Evolutionary conservation across 257 asterid species (phyloP).

Genomic region (Coffea canephora): DNA sequence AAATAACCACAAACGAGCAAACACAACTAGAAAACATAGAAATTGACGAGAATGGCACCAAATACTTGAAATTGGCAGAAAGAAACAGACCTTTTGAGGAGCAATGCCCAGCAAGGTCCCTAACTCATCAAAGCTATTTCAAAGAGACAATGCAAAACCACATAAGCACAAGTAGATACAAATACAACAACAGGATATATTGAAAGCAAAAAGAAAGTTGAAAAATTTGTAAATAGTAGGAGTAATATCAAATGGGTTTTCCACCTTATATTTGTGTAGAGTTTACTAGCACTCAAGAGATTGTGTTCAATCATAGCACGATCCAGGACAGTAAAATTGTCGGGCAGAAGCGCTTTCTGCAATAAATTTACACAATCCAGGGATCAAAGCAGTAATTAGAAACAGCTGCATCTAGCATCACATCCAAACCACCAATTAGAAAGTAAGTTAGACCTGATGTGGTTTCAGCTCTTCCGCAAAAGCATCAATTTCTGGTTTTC

Average conservation of each 20-base stretch:
- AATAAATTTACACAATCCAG: conserved; percentile 13
- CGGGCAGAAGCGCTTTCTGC: conserved; percentile 89
- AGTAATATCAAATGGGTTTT: conserved; percentile 3
- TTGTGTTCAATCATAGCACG: conserved; percentile 99
- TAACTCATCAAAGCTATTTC: conserved; percentile 77
- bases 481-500: conserved; percentile 96
- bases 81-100: conserved; percentile 72
- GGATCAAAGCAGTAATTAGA: conserved; percentile 16
- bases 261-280: conserved; percentile 91
- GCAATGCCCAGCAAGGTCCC: conserved; percentile 95
- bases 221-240: background rate
- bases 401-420: conserved; percentile 8
- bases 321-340: conserved; percentile 92
- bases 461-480: conserved; percentile 96
- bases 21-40: background rate
- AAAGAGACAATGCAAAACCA: conserved; percentile 14
- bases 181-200: background rate
- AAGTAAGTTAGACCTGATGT: conserved; percentile 66
- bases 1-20: background rate
- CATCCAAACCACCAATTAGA: background rate
- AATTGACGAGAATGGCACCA: background rate
- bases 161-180: background rate
- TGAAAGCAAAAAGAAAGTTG: background rate
- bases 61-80: background rate
- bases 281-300: conserved; percentile 96